Base-by-base conservation (phyloP, 2,329 filamentous ascomycete species). In the Fusarium albidum region DNA sequence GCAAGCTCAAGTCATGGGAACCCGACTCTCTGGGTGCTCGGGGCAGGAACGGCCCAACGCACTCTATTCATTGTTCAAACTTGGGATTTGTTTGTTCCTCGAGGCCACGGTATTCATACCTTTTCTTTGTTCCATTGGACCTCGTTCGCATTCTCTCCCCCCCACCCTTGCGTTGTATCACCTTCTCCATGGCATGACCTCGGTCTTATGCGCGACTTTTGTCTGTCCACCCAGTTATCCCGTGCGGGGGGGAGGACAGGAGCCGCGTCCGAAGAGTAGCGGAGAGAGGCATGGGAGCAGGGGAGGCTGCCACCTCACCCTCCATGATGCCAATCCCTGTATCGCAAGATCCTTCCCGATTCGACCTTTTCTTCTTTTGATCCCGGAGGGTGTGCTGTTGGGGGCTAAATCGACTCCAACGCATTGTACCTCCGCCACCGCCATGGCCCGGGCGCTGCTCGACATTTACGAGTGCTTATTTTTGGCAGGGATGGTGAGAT, bases 121-220 rank as follows among this genome's bases (percentile, higher is more conserved):
- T 31, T 38, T 18, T 41, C 33, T 37, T 47, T 49, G 35, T 28
- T 43, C 47, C 49, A 48, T 49, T 21, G 38, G 25, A 15, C 26
- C 21, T 11, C 31, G 29, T 11, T 35, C 13, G 12, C 33, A 15
- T 35, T 35, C 15, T 12, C 29, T 25, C 38, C 31, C 40, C 26
- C 6, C 31, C 42, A 34, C 52, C 33, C 43, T 57, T 57, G 27
- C 49, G 26, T 54, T 26, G 34, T 40, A 25, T 37, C 38, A 39
- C 54, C 32, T 39, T 26, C 56, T 41, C 25, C 47, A 41, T 38
- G 43, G 37, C 51, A 40, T 27, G 29, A 38, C 48, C 28, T 44
- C 28, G 41, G 56, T 44, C 56, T 57, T 39, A 60, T 65, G 64
- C 61, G 63, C 61, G 63, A 65, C 64, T 66, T 66, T 66, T 54